These are phyloP conservation scores for Pleoardoris graminearum DNA, from an alignment of 2,329 filamentous ascomycete genomes.

Conservation along the genomic window DNA sequence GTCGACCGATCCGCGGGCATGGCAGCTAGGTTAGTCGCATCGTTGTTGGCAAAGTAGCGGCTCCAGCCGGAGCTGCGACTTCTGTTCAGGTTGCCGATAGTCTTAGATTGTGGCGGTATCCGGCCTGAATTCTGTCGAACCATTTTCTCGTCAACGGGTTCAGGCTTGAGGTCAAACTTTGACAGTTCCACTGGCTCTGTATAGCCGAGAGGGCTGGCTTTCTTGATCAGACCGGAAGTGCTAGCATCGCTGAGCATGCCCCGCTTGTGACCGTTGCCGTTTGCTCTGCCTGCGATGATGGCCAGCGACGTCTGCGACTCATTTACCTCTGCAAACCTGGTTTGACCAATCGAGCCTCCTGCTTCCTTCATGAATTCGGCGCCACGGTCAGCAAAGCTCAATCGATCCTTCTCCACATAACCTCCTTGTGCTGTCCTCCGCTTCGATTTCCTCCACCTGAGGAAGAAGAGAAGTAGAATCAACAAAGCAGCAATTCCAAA, in stretches of 20 bases:
- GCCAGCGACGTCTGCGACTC: slow-evolving; percentile 50
- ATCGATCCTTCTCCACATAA: slow-evolving; percentile 48
- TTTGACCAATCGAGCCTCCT: slow-evolving; percentile 45
- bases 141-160: slow-evolving; percentile 34
- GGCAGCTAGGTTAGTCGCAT: slow-evolving; percentile 57
- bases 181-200: slow-evolving; percentile 51
- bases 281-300: slow-evolving; percentile 59
- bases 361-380: slow-evolving; percentile 57
- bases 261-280: slow-evolving; percentile 52
- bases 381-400: slow-evolving; percentile 57
- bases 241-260: slow-evolving; percentile 61
- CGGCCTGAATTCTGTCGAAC: slow-evolving; percentile 44
- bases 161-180: slow-evolving; percentile 48
- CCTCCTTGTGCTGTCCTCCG: slow-evolving; percentile 64
- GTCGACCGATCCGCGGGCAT: slow-evolving; percentile 60
- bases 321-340: slow-evolving; percentile 38
- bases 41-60: slow-evolving; percentile 75
- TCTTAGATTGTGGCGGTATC: slow-evolving; percentile 16
- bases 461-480: slow-evolving; percentile 70
- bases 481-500: slow-evolving; percentile 72
- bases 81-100: slow-evolving; percentile 25
- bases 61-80: slow-evolving; percentile 73
- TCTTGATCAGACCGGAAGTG: slow-evolving; percentile 63
- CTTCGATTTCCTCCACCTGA: slow-evolving; percentile 64
- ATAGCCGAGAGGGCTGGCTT: slow-evolving; percentile 49